Evolutionary conservation across 768 basidiomycete species (phyloP), one percentile per base, ranked within the genome.

Genomic region (Dictyophora rubrovolvata): DNA sequence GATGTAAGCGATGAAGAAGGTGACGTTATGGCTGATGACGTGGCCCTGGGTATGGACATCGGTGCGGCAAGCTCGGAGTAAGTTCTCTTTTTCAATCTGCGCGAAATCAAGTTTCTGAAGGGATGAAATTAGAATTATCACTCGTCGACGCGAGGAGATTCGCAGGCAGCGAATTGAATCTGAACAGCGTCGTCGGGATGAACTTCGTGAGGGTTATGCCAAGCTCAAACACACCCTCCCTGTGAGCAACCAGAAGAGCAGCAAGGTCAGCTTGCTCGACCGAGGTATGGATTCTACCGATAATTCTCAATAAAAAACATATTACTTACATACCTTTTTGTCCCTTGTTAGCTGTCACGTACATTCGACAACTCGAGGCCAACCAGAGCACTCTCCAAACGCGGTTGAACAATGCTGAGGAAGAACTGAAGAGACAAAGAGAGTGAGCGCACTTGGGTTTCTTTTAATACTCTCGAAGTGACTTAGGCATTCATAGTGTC

Each of bases 121-220:
- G 11, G 20, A 23, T 12, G 6, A 7, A 54, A 12, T 36, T 20
- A 59, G 57, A 23, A 54, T 60, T 28, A 59, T 59, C 53, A 49
- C 47, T 64, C 79, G 80, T 50, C 89, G 89, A 72, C 87, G 90
- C 69, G 90, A 93, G 77, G 88, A 89, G 58, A 89, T 93, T 66
- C 88, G 90, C 69, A 84, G 84, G 69, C 89, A 92, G 76, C 88
- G 90, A 73, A 93, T 93, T 75, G 90, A 93, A 78, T 91, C 89
- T 22, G 90, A 93, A 77, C 89, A 94, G 77, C 79, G 91, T 64
- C 81, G 93, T 65, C 83, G 93, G 42, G 91, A 94, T 66, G 93
- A 95, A 73, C 87, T 95, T 69, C 79, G 93, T 58, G 92, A 95
- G 59, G 92, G 90, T 61, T 95, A 94, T 73, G 82, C 85, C 65